Conservation (phyloP, 2,329 filamentous ascomycete genomes). For the Colletotrichum godetiae region DNA sequence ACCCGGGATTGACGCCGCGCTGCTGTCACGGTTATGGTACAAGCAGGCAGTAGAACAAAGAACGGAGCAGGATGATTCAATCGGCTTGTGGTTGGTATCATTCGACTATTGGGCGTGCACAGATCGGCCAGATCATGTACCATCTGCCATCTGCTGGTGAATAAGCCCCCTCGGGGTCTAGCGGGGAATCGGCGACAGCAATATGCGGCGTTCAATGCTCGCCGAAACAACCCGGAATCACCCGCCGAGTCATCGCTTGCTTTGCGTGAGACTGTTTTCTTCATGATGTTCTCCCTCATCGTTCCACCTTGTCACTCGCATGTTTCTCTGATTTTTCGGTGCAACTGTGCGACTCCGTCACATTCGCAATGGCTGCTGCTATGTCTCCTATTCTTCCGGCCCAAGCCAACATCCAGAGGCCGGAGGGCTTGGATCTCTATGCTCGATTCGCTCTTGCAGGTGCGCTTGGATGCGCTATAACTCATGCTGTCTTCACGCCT, state of each 20-base stretch:
- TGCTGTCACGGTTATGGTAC: background rate
- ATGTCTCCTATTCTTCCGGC: background rate
- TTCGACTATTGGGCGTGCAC: too few species aligned
- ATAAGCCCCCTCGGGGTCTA: background rate
- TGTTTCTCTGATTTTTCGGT: background rate
- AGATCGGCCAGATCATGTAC: background rate
- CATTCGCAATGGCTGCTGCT: background rate
- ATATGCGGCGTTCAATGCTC: background rate
- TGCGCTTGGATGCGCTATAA: slow-evolving; percentile 97
- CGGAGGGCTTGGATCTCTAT: slow-evolving; percentile 40
- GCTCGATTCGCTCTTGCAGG: slow-evolving; percentile 96
- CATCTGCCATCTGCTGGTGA: background rate
- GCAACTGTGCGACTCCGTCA: background rate
- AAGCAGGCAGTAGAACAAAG: too few species aligned
- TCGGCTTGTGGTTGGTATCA: too few species aligned
- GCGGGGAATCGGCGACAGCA: background rate
- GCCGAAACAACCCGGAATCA: background rate
- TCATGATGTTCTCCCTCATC: background rate
- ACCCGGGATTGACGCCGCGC: background rate
- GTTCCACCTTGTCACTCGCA: background rate
- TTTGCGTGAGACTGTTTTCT: background rate
- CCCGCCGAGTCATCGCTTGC: background rate
- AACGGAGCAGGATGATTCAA: too few species aligned
- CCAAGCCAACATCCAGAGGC: background rate
- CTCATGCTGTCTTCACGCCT: slow-evolving; percentile 94